These are phyloP conservation scores for Ophiognomonia clavigignenti-juglandacearum DNA, from an alignment of 2,329 filamentous ascomycete species.

Conservation along the genomic window DNA sequence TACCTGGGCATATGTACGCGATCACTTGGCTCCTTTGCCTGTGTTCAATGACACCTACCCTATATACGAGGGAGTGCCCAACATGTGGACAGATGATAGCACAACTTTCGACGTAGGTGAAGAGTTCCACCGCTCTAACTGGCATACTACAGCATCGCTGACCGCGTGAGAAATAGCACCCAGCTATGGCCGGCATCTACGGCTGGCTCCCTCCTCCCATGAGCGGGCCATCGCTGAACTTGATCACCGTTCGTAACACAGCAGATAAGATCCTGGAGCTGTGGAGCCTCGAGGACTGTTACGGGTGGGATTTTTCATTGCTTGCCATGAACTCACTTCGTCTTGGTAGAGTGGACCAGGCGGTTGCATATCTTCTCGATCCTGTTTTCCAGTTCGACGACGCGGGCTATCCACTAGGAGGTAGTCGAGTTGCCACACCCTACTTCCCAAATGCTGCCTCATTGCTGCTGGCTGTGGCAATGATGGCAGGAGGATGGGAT, in stretches of 20 bases:
- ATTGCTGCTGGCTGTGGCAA: conserved; percentile 46
- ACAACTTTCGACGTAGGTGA: conserved; percentile 30
- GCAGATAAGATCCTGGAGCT: conserved; percentile 32
- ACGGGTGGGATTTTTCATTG: conserved; percentile 41
- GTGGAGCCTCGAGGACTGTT: conserved; percentile 35
- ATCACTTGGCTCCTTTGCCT: conserved; percentile 50
- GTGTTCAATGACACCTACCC: conserved; percentile 45
- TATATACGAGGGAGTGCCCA: conserved; percentile 45
- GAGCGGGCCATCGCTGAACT: conserved; percentile 29
- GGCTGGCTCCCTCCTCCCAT: conserved; percentile 36
- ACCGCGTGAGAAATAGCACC: conserved; percentile 23
- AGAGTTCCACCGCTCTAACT: neutral
- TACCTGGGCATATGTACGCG: conserved; percentile 42
- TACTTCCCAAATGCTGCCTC: conserved; percentile 50
- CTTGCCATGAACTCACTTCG: conserved; percentile 39
- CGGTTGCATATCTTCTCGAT: conserved; percentile 41
- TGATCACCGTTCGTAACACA: conserved; percentile 30
- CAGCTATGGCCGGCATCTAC: conserved; percentile 37
- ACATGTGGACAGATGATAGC: conserved; percentile 35
- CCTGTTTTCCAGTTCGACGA: conserved; percentile 50
- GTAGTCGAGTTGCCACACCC: conserved; percentile 48
- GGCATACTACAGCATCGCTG: neutral
- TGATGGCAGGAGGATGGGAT: conserved; percentile 56
- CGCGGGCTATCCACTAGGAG: conserved; percentile 49
- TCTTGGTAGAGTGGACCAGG: conserved; percentile 33